Evolutionary conservation across 2,329 filamentous ascomycete species (phyloP), one percentile per base, ranked within the genome.

Genomic region (Rutstroemia sp.): DNA sequence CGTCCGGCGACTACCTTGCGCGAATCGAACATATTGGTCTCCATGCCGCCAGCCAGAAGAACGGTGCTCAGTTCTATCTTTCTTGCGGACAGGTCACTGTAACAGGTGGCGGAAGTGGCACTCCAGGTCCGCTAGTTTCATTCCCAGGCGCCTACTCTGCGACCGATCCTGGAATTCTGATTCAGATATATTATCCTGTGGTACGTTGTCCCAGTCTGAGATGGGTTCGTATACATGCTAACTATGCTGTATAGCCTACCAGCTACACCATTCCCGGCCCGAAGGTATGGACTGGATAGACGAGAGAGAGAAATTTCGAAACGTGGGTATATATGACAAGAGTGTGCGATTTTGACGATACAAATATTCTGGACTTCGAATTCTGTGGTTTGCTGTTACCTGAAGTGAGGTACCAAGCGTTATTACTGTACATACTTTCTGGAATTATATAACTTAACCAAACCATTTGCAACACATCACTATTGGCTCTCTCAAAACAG

Each of bases 71-170:
- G 12, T 65, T 64, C 39, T 67, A 63, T 52, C 37, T 74, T 48
- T 68, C 69, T 5, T 76, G 74, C 54, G 69, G 69, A 4, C 74
- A 76, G 60, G 63, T 75, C 54, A 73, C 69, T 48, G 69, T 76
- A 18, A 73, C 73, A 0, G 71, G 70, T 14, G 71, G 73, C 10
- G 74, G 73, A 5, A 70, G 55, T 55, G 68, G 71, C n/a, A 67
- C 59, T 6, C 73, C 73, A 1, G 63, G 66, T 3, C 71, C 71
- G 1, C 60, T 65, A 0, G 67, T 69, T 49, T 63, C 62, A 42
- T 71, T 73, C 59, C 71, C 72, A 0, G 66, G 70, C 21, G 71
- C 70, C 0, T 73, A 72, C 63, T 62, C 63, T 44, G 62, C 62
- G 1, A 69, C 62, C 5, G 70, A 74, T 55, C 69, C 71, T 1